phyloP scores from a whole-genome alignment of 345 rosid genomes.

The Alliaria petiolata region DNA sequence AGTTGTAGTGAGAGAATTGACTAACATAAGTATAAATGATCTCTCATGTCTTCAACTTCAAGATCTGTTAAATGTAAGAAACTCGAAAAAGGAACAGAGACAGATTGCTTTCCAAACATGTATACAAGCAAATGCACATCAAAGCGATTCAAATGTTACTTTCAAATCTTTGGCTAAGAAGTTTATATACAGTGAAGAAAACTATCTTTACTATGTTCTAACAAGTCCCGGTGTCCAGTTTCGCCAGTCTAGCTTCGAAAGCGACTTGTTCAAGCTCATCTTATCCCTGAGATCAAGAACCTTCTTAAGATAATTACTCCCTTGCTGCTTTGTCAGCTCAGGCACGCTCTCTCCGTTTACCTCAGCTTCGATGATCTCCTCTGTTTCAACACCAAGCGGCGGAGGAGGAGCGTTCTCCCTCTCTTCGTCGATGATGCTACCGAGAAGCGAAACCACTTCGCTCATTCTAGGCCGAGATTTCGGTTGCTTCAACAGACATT shows the following conservation, averaged over 20 bases:
- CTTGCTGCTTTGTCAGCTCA: slow-evolving; percentile 45
- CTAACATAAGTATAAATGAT: slow-evolving; percentile 7
- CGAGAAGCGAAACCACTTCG: slow-evolving; percentile 66
- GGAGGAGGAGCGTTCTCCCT: slow-evolving; percentile 25
- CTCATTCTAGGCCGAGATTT: slow-evolving; percentile 95
- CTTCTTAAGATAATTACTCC: slow-evolving; percentile 51
- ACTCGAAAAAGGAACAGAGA: neutral
- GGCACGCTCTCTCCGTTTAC: slow-evolving; percentile 35
- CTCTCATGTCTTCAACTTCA: slow-evolving; percentile 17
- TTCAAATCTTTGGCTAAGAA: slow-evolving; percentile 17
- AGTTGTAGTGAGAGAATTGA: too few species aligned
- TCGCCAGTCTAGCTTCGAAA: slow-evolving; percentile 87
- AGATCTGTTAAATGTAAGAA: neutral
- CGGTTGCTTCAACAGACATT: slow-evolving; percentile 73
- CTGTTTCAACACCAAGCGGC: slow-evolving; percentile 32
- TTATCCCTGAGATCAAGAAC: slow-evolving; percentile 66
- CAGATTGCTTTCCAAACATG: slow-evolving; percentile 21
- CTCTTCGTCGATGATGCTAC: slow-evolving; percentile 53
- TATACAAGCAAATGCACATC: slow-evolving; percentile 36
- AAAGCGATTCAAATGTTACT: neutral
- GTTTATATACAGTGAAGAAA: slow-evolving; percentile 2
- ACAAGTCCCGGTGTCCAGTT: slow-evolving; percentile 88
- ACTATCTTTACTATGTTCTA: slow-evolving; percentile 54
- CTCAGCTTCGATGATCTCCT: slow-evolving; percentile 41
- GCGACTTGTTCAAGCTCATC: slow-evolving; percentile 71